phyloP scores from a whole-genome alignment of 768 basidiomycete genomes.

The Coprinopsis marcescibilis region DNA sequence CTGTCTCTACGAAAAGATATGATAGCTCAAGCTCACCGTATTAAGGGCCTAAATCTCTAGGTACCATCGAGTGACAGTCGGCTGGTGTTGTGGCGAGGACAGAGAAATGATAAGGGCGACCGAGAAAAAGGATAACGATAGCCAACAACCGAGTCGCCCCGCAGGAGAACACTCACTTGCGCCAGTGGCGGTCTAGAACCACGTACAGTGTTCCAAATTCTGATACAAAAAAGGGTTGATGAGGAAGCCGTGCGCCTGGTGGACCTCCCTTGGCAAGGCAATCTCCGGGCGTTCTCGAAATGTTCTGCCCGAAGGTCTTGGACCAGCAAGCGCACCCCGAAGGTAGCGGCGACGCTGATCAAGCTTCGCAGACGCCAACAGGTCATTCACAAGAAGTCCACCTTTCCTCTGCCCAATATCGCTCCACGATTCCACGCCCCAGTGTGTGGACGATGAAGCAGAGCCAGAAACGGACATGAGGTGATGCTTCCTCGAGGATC shows the following conservation, averaged over 20 bases:
- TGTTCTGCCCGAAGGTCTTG: constrained; percentile 4
- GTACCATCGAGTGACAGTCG: no score
- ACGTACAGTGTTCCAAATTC: not conserved
- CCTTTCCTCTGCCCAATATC: not conserved
- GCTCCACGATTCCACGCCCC: not conserved
- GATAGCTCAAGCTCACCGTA: no score
- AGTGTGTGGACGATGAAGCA: no score
- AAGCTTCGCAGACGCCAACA: not conserved
- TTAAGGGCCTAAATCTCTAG: no score
- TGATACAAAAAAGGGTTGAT: not conserved
- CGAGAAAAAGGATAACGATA: no score
- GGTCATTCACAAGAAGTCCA: not conserved
- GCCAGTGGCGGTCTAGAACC: not conserved
- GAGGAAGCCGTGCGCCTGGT: not conserved
- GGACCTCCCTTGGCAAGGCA: constrained; percentile 3
- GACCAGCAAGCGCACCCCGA: not conserved
- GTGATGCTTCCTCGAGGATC: constrained; percentile 1
- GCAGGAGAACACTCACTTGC: not conserved
- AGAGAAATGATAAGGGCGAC: no score
- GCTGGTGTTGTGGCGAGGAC: no score
- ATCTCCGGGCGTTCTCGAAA: constrained; percentile 5
- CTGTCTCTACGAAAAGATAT: no score
- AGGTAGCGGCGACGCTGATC: constrained; percentile 1
- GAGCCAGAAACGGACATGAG: not conserved
- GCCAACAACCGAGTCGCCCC: not conserved